Conservation (phyloP, 2,329 filamentous ascomycete species). For the Exutisphaerella laricina region DNA sequence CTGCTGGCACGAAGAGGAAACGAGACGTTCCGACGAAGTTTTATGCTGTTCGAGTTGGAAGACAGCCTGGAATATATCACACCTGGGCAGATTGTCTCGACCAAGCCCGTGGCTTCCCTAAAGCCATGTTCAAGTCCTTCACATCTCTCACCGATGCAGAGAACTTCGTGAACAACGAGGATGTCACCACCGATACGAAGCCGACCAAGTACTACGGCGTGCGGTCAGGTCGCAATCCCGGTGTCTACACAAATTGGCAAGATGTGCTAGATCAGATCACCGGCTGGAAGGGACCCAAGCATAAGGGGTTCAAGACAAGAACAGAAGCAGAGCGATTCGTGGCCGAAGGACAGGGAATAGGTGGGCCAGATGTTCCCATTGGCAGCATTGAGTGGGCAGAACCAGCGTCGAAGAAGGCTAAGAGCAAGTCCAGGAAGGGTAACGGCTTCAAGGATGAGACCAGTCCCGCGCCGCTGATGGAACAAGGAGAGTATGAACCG, state of each 20-base stretch:
- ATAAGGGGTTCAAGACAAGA: slow-evolving; percentile 43
- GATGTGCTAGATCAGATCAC: slow-evolving; percentile 67
- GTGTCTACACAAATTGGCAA: slow-evolving; percentile 62
- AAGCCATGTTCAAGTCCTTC: slow-evolving; percentile 65
- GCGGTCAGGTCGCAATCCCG: slow-evolving; percentile 52
- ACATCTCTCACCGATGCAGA: slow-evolving; percentile 67
- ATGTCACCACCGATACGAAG: slow-evolving; percentile 15
- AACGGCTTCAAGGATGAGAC: slow-evolving; percentile 24
- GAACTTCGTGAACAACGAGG: slow-evolving; percentile 62
- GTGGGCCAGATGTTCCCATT: slow-evolving; percentile 13
- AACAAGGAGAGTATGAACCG: slow-evolving; percentile 41
- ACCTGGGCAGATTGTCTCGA: slow-evolving; percentile 57
- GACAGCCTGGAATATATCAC: slow-evolving; percentile 57
- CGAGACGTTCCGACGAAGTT: slow-evolving; percentile 48
- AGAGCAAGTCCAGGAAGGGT: slow-evolving; percentile 38
- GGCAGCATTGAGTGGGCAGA: slow-evolving; percentile 19
- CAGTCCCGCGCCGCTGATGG: slow-evolving; percentile 11
- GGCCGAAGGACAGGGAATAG: slow-evolving; percentile 26
- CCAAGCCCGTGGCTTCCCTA: slow-evolving; percentile 57
- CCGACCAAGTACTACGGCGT: slow-evolving; percentile 55
- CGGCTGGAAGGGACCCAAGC: slow-evolving; percentile 62
- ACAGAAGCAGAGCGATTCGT: slow-evolving; percentile 77
- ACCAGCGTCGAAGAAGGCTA: slow-evolving; percentile 35
- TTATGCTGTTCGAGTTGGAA: slow-evolving; percentile 59
- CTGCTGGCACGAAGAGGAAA: slow-evolving; percentile 51